These are phyloP conservation scores for Phytophthora europaea DNA, from an alignment of 352 stramenopile species.

Conservation along the genomic window DNA sequence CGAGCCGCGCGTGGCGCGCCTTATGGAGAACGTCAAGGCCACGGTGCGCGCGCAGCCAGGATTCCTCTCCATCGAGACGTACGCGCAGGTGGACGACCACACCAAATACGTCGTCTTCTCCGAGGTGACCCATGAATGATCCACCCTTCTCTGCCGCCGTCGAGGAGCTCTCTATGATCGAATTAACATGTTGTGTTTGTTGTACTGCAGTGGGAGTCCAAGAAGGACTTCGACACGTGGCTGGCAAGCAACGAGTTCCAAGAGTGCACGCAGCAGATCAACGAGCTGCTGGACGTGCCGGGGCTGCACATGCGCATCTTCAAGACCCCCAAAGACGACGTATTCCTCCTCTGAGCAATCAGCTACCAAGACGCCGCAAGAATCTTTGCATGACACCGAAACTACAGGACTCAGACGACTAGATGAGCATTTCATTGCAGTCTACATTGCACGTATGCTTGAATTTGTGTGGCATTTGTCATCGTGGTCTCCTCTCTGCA, in stretches of 20 bases:
- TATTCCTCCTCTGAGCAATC: slow-evolving; percentile 78
- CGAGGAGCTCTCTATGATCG: not conserved
- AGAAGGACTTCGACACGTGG: slow-evolving; percentile 86
- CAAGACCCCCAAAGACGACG: slow-evolving; percentile 80
- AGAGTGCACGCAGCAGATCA: slow-evolving; percentile 82
- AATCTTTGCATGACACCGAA: not conserved
- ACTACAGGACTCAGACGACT: slow-evolving; percentile 4
- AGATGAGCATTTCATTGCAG: slow-evolving; percentile 31
- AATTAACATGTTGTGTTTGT: not conserved
- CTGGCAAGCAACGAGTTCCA: slow-evolving; percentile 82
- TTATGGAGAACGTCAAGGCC: slow-evolving; percentile 90
- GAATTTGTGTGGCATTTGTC: slow-evolving; percentile 23
- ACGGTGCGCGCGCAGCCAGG: slow-evolving; percentile 83
- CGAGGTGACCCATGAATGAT: slow-evolving; percentile 50
- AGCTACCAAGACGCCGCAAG: not conserved
- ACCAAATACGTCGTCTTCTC: slow-evolving; percentile 93
- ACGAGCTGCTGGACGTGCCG: slow-evolving; percentile 86
- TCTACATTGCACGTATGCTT: slow-evolving; percentile 30
- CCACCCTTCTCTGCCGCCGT: not conserved
- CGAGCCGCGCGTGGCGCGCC: slow-evolving; percentile 81
- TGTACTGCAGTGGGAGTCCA: slow-evolving; percentile 84
- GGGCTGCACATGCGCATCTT: slow-evolving; percentile 87
- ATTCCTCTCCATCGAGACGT: slow-evolving; percentile 82
- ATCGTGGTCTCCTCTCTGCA: slow-evolving; percentile 16
- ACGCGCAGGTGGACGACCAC: slow-evolving; percentile 77